A percentile compares a stretch with the other conserved stretches of the same genome.
Conservation (phyloP, 352 stramenopile species). For the Elongisporangium prolatum region DNA sequence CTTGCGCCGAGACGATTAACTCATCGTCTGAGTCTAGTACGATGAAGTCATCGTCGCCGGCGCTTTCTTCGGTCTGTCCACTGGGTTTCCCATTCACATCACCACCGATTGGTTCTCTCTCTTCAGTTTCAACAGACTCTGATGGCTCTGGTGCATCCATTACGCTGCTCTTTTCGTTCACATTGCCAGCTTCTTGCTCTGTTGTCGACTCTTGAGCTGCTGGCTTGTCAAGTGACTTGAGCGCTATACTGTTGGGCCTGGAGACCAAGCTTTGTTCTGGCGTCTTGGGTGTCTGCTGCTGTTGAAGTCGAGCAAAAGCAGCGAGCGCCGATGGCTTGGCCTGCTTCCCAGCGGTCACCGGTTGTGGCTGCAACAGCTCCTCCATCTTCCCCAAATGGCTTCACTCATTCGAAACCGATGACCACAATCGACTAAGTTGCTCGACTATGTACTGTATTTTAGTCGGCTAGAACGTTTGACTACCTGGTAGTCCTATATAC, state of each 20-base stretch:
- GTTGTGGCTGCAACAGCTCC: neutral
- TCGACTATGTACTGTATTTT: too few relatives aligned
- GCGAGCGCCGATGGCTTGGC: slow-evolving; percentile 6
- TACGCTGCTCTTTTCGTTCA: neutral
- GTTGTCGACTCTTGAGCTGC: neutral
- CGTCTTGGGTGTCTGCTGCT: neutral
- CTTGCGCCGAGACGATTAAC: too few relatives aligned
- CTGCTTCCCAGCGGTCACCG: neutral
- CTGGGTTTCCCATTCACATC: neutral
- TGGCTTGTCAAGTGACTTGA: neutral
- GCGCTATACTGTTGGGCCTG: neutral
- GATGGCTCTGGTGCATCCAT: neutral
- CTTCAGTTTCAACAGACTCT: neutral
- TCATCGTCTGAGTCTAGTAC: slow-evolving; percentile 5
- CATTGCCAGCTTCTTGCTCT: neutral
- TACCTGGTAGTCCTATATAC: neutral
- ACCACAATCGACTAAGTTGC: neutral
- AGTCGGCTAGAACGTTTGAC: neutral
- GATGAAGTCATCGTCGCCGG: slow-evolving; percentile 1
- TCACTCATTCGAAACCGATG: neutral
- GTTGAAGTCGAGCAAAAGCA: slow-evolving; percentile 6
- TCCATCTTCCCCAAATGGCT: neutral
- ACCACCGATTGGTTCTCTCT: neutral
- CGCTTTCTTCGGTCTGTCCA: neutral
- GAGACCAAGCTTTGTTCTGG: neutral